These are phyloP conservation scores for Alternaria triticina DNA, from an alignment of 2,329 filamentous ascomycete genomes.

Conservation along the genomic window DNA sequence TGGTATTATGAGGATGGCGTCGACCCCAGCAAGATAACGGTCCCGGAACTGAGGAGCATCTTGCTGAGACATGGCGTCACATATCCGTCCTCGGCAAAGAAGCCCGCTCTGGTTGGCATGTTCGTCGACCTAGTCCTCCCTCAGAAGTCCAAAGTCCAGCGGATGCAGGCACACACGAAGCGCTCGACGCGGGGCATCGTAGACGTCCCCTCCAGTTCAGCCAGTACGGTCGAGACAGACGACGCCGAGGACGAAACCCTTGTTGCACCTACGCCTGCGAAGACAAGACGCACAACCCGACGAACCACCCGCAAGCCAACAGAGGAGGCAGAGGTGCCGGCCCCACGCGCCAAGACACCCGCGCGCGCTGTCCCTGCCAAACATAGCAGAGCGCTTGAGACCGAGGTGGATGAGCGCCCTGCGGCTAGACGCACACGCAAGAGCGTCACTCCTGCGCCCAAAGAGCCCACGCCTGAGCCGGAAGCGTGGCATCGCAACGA, in stretches of 20 bases:
- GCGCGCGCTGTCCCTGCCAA: slow-evolving; percentile 51
- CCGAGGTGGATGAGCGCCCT: slow-evolving; percentile 43
- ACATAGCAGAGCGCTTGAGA: slow-evolving; percentile 50
- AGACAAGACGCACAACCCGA: slow-evolving; percentile 36
- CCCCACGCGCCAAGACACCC: slow-evolving; percentile 40
- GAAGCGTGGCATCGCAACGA: slow-evolving; percentile 51
- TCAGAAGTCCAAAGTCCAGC: slow-evolving; percentile 77
- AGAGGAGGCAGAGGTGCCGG: slow-evolving; percentile 34
- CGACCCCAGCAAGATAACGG: slow-evolving; percentile 80
- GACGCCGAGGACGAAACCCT: slow-evolving; percentile 58
- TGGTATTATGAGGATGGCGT: slow-evolving; percentile 84
- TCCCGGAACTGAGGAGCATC: slow-evolving; percentile 88
- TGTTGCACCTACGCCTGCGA: slow-evolving; percentile 53
- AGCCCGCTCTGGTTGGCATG: slow-evolving; percentile 82
- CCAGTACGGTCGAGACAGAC: slow-evolving; percentile 62
- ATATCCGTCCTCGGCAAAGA: slow-evolving; percentile 91
- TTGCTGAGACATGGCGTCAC: slow-evolving; percentile 85
- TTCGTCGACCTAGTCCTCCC: slow-evolving; percentile 81
- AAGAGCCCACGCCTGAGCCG: slow-evolving; percentile 57
- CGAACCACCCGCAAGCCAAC: slow-evolving; percentile 53
- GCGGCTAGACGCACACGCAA: slow-evolving; percentile 47
- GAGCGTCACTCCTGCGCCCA: slow-evolving; percentile 50
- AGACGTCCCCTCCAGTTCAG: slow-evolving; percentile 69
- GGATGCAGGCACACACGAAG: slow-evolving; percentile 77
- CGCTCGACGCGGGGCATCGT: slow-evolving; percentile 86